Base-by-base conservation (phyloP, 2,329 filamentous ascomycete genomes). In the Coccinonectria pachysandricola region DNA sequence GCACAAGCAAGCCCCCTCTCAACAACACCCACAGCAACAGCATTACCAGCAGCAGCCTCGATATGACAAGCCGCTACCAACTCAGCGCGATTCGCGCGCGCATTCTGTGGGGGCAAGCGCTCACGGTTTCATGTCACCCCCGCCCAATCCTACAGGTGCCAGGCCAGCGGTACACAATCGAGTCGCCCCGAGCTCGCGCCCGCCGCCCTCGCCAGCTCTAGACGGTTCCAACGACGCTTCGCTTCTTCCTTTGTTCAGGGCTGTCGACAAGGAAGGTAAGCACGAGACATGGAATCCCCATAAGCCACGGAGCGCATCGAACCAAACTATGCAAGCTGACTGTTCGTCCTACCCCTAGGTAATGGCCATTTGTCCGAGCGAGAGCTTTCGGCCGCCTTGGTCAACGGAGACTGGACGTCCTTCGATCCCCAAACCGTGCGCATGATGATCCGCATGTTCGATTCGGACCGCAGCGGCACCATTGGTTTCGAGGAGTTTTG, bases 371-470 rank as follows among this genome's bases (percentile, higher is more conserved):
- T 98, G 23, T 86, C 81, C 3, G 87, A 94, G 57, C 68, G 68
- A 26, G 88, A 96, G 56, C 76, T 98, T 21, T 79, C 83, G 7
- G 79, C 82, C 2, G 91, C 91, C 12, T 75, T 98, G 5, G 87
- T 96, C 33, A 98, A 98, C 51, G 88, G 87, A 29, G 91, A 98
- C 65, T 95, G 84, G 74, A 84, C 84, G 2, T 74, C 85, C 4
- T 98, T 98, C 54, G 87, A 98, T 56, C 70, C 77, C 4, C 82
- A 94, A 45, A 98, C 91, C 2, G 87, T 96, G 39, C 80, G 80
- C 49, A 94, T 96, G 84, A 95, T 98, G 87, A 95, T 98, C 42
- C 81, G 87, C 50, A 96, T 98, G 91, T 98, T 98, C 59, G 88
- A 96, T 60, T 83, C 80, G 32, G 83, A 95, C 58, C 79, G 83